Evolutionary conservation across 1,284 basidiomycete genomes (phyloP), one percentile per base, ranked within the genome.

Genomic region (Amylostereum areolatum): DNA sequence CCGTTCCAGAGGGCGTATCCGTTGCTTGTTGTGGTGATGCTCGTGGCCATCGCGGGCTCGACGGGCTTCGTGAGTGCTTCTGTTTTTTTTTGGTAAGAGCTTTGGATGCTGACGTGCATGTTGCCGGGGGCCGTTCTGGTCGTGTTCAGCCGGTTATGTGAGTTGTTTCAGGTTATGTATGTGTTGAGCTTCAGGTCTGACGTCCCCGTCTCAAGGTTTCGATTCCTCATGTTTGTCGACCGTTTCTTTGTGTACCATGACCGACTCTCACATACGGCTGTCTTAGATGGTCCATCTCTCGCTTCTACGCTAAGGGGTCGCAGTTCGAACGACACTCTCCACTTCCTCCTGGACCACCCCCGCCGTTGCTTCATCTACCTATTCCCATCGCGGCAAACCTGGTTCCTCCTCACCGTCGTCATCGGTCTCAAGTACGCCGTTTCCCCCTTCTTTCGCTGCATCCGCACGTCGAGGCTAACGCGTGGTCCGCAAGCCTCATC

Each of bases 271-370:
- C 37, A n/a, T 33, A 45, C 35, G 43, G 40, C 45, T 43, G 9
- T 27, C 18, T 27, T 35, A 92, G 89, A 54, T 97, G 92, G 92
- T 59, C 66, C 12, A 62, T 89, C 36, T 80, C 82, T 31, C 86
- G 86, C 60, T 49, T 78, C n/a, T 77, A 83, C 10, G 80, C 82
- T 1, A 62, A 64, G 2, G 59, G 62, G 0, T 89, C 87, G 11
- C 77, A 81, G 2, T 63, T 78, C 1, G 75, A 82, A 48, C 27
- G 91, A 95, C 65, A 89, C 92, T 0, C 72, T 96, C 2, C 83
- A 85, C 49, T 98, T 98, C 65, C 74, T 98, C 5, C 78, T 98
- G 9, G 93, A 97, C 62, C 95, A 97, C 62, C 95, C 95, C 4
- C 81, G 95, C 29, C 79, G 95, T 57, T 92, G 94, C 70, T 97